Conservation (phyloP, 1,284 basidiomycete genomes). For the Mycosarcoma mackinlayi region DNA sequence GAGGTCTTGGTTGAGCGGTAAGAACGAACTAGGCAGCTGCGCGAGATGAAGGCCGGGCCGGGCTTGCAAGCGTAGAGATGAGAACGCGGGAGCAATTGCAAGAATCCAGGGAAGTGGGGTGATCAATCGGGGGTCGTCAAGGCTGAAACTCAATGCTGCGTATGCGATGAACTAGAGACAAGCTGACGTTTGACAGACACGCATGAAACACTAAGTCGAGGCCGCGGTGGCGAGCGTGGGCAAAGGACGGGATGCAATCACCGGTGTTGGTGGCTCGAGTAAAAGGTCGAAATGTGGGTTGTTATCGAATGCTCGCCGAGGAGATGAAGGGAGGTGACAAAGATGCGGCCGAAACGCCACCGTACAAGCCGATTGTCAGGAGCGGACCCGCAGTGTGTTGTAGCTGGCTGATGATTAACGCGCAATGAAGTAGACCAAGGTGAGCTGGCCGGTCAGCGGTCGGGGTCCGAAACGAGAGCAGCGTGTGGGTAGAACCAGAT, state of each 20-base stretch:
- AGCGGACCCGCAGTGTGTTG: too few species aligned
- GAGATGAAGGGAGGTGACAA: constrained; percentile 11
- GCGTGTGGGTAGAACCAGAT: not conserved
- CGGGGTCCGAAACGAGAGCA: constrained; percentile 6
- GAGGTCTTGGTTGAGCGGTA: not conserved
- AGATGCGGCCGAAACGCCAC: not conserved
- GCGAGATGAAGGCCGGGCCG: too few species aligned
- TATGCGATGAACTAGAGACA: not conserved
- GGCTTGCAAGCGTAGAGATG: constrained; percentile 1
- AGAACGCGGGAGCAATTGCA: constrained; percentile 2
- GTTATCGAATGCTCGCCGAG: constrained; percentile 7
- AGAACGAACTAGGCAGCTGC: too few species aligned
- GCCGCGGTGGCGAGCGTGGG: constrained; percentile 19
- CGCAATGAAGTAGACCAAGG: constrained; percentile 13
- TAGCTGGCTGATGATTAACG: constrained; percentile 1
- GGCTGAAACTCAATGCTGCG: not conserved
- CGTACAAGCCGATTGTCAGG: constrained; percentile 11
- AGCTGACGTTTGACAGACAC: constrained; percentile 2
- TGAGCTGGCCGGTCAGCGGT: not conserved
- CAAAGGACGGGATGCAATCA: constrained; percentile 5
- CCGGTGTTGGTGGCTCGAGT: constrained; percentile 4
- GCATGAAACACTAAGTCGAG: not conserved
- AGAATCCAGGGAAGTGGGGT: constrained; percentile 6
- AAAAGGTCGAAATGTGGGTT: constrained; percentile 9
- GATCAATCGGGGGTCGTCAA: constrained; percentile 4